Evolutionary conservation across 177 flowering plant species (phyloP), one percentile per base, ranked within the genome.

Genomic region (Telopea speciosissima): DNA sequence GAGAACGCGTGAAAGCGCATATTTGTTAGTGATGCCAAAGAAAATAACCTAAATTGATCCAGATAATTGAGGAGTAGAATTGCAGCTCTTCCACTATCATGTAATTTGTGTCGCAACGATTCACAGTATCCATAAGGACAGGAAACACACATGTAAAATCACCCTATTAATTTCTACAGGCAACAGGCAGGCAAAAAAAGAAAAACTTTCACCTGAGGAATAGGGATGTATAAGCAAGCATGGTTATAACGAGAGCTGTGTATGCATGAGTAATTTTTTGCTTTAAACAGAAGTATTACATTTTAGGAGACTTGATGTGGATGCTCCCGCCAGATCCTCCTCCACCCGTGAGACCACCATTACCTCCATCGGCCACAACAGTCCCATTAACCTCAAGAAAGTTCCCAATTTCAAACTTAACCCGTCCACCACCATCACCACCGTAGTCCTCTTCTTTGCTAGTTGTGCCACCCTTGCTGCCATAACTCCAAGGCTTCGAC

Each of bases 241-340:
- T n/a, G n/a, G n/a, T n/a, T n/a, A n/a, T n/a, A n/a, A n/a, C n/a
- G n/a, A n/a, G n/a, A n/a, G n/a, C n/a, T n/a, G n/a, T n/a, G n/a
- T n/a, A n/a, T n/a, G n/a, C n/a, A n/a, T n/a, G n/a, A n/a, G n/a
- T n/a, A n/a, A 24, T 19, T 61, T 62, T 3, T 16, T 45, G n/a
- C 49, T 62, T 62, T 31, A 26, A 8, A 0, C 10, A 24, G 23
- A 56, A 56, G n/a, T 5, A 2, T 92, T 91, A 96, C 99, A 91
- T 90, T 79, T 80, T 90, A 67, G 77, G 68, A 60, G 98, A 92
- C 68, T 63, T 79, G 66, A 96, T 83, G 70, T 71, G 78, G 65
- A 96, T 83, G 81, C 99, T 96, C 49, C 99, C 99, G 40, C 98
- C 98, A 49, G 99, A 96, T 21, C 99, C 99, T 44, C 99, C 99